Evolutionary conservation across 805 yeast species (phyloP), one percentile per base, ranked within the genome.

Genomic region (Saccharomycopsis olivae): DNA sequence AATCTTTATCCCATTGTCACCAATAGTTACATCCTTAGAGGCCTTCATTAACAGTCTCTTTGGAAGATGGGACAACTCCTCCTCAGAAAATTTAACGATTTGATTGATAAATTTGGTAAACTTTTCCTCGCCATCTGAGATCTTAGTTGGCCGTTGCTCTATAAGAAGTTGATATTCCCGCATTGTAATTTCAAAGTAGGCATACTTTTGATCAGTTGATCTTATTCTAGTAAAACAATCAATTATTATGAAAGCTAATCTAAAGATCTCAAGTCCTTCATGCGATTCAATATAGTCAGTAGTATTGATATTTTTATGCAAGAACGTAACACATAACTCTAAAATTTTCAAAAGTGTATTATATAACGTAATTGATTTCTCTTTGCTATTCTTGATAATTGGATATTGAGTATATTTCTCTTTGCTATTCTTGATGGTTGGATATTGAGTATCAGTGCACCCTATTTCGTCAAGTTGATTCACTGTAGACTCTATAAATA

Each of bases 171-270:
- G 36, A 33, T 36, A 44, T 21, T 39, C 47, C 29, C 47, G 32
- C 16, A 9, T 31, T 3, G 34, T 14, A 13, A 20, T 19, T 29
- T 37, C 41, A 36, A 46, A 46, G 29, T 46, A 46, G 4, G 43
- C 15, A 20, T 10, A 28, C 11, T 36, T 33, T 9, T 19, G 16
- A 14, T 36, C 36, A 16, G 41, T 38, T 13, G 43, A 37, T 23
- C 47, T 33, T 10, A 46, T 18, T 35, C 45, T 33, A 3, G 47
- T 27, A 4, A 46, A 31, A 29, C 39, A 46, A 29, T 44, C 47
- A 29, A 35, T 16, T 15, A 37, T 11, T 14, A 44, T 29, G 32
- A 44, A 44, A 13, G 40, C 14, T 15, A 39, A 29, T 20, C 19
- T 16, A 24, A 40, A 40, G 9, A 36, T 8, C n/a, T 27, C 19